A percentile compares a stretch with the other conserved stretches of the same genome.
phyloP scores from a whole-genome alignment of 139 green algal species.

The Chlorella vulgaris region DNA sequence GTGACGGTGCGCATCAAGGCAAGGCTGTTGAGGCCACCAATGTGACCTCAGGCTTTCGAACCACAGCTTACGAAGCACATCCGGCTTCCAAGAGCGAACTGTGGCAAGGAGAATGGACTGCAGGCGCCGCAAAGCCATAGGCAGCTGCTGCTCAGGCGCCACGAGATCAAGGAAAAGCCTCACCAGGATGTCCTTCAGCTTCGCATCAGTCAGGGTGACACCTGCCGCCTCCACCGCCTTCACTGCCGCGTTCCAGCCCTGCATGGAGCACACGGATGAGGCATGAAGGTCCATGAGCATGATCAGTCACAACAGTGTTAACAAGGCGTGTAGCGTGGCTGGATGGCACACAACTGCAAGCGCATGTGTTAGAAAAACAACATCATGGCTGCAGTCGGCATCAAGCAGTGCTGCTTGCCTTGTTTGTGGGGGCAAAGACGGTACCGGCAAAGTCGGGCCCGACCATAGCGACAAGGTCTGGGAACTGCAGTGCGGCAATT shows the following conservation, averaged over 20 bases:
- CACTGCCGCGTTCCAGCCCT: background rate
- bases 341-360: no score
- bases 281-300: no score
- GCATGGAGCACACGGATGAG: background rate
- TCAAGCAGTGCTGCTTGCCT: background rate
- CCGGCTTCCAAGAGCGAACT: no score
- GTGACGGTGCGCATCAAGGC: background rate
- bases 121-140: no score
- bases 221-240: background rate
- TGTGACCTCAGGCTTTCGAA: no score
- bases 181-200: constrained; percentile 9
- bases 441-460: background rate
- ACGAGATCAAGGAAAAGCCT: no score
- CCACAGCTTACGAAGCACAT: no score
- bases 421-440: constrained; percentile 14
- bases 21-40: background rate
- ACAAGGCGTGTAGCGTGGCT: no score
- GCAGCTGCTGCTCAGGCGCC: no score
- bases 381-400: background rate
- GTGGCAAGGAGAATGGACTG: no score
- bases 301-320: no score
- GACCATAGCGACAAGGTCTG: background rate
- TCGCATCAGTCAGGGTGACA: background rate
- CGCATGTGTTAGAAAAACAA: background rate
- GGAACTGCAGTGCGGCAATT: background rate